Base-by-base conservation (phyloP, 805 yeast genomes). In the Starmerella bacillaris region DNA sequence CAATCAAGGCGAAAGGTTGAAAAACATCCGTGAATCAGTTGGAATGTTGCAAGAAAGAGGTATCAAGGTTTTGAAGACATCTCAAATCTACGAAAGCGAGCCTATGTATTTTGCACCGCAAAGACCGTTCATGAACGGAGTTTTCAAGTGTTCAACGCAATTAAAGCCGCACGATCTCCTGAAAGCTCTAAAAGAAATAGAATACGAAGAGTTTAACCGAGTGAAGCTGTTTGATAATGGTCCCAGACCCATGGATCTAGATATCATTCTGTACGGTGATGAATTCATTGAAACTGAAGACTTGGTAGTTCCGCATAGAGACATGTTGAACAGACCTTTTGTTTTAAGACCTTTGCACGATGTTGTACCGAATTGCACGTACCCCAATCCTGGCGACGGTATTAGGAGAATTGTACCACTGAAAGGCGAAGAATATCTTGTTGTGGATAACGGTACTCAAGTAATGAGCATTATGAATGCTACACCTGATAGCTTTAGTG, bases 401-500 rank as follows among this genome's bases (percentile, higher is more conserved):
- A 29, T 29, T 14, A 12, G 19, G 16, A 29, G 15, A 29, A 22
- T 29, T 21, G 22, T 29, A 7, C 38, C 38, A 14, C 9, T 9
- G 16, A 4, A 2, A 5, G 24, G 31, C n/a, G 40, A 35, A 22
- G 19, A 16, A 4, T 15, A 21, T 19, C 27, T 37, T 27, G 11
- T n/a, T 5, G 12, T 37, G 14, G n/a, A n/a, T n/a, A 32, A 37
- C 29, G 58, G 57, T n/a, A 80, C 95, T 0, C 56, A 64, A 34
- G 51, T 83, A 30, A 89, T 89, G 98, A 89, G 82, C 1, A 74
- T 89, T 32, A 56, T 89, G 43, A 89, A 89, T 49, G 66, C 77
- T 16, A 89, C 98, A 0, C 94, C 95, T 0, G 95, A 89, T 55
- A 83, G 94, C 2, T 89, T 89, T 52, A 78, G 93, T 30, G 98